Conservation (phyloP, 805 yeast species). For the Saccharomyces jurei region DNA sequence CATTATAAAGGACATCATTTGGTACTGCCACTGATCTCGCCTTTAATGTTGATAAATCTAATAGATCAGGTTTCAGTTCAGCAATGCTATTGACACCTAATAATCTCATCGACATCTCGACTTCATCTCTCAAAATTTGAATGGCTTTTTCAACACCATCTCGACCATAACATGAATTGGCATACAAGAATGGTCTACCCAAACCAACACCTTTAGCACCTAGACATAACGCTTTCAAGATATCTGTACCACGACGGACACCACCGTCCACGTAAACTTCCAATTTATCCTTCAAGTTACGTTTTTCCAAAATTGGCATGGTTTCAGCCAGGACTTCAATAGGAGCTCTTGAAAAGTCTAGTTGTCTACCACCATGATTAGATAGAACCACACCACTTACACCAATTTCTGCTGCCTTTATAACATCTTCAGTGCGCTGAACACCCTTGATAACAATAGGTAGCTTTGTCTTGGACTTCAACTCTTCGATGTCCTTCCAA, state of each 20-base stretch:
- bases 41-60: constrained; percentile 47
- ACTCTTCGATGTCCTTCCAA: constrained; percentile 58
- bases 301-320: constrained; percentile 42
- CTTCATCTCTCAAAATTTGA: constrained; percentile 58
- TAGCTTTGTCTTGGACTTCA: constrained; percentile 47
- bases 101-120: constrained; percentile 71
- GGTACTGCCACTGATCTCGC: constrained; percentile 40
- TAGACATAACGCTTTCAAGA: constrained; percentile 55
- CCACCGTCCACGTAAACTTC: constrained; percentile 65
- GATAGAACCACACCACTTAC: constrained; percentile 73
- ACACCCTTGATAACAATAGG: constrained; percentile 77
- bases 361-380: constrained; percentile 86
- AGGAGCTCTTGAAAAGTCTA: constrained; percentile 76
- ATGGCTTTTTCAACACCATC: constrained; percentile 54
- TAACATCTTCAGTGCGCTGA: constrained; percentile 74
- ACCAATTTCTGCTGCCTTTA: constrained; percentile 64
- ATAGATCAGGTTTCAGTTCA: constrained; percentile 50
- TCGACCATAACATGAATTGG: constrained; percentile 57
- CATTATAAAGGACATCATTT: constrained; percentile 45
- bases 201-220: constrained; percentile 69
- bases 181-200: constrained; percentile 60
- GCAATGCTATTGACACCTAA: constrained; percentile 59
- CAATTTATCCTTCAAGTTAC: constrained; percentile 41
- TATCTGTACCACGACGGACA: constrained; percentile 59
- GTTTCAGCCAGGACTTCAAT: constrained; percentile 68